Evolutionary conservation across 2,329 filamentous ascomycete genomes (phyloP).

Genomic region (Plectosphaerella cucumerina): DNA sequence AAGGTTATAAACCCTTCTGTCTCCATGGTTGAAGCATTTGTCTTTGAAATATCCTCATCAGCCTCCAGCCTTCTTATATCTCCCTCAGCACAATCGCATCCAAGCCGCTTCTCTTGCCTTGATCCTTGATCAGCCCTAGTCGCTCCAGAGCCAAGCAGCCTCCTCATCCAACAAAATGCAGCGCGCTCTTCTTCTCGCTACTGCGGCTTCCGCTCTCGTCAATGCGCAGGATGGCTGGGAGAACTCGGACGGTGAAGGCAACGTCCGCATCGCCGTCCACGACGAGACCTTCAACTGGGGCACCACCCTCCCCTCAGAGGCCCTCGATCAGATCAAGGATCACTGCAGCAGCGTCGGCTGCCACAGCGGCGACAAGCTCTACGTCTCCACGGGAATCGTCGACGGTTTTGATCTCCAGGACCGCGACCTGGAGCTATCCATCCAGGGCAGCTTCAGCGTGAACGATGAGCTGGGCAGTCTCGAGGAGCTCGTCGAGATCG

Average conservation of each 20-base stretch:
- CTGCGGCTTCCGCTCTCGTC: neutral
- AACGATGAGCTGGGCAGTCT: neutral
- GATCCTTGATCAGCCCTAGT: neutral
- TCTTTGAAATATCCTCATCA: neutral
- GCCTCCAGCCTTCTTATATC: neutral
- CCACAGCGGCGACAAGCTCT: neutral
- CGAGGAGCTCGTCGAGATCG: neutral
- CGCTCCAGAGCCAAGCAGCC: neutral
- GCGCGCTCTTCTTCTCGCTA: neutral
- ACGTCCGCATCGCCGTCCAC: neutral
- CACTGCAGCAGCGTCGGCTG: neutral
- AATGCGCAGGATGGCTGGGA: neutral
- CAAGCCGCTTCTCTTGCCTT: neutral
- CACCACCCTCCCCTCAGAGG: neutral
- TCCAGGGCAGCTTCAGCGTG: neutral
- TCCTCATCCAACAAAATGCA: neutral
- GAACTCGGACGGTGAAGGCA: neutral
- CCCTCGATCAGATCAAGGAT: neutral
- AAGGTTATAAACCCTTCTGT: neutral
- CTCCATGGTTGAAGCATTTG: neutral
- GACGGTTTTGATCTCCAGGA: neutral
- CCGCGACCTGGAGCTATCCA: neutral
- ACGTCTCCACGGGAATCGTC: neutral
- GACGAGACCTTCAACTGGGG: neutral
- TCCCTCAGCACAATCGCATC: neutral